Base-by-base conservation (phyloP, 495 filamentous ascomycete genomes). In the Penicillium argentinense region DNA sequence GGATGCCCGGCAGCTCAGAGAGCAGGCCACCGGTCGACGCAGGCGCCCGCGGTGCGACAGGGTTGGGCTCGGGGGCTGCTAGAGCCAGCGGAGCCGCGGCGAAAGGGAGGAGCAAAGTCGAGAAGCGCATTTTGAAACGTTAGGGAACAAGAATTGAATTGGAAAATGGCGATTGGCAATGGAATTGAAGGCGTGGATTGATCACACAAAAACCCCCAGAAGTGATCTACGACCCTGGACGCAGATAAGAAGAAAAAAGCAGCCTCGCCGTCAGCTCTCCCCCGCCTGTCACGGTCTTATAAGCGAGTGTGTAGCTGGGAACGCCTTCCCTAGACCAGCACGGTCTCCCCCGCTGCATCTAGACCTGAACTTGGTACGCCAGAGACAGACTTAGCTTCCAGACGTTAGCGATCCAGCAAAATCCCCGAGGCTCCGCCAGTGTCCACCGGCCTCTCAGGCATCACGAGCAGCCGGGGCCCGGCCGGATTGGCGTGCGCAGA, bases 11-110 rank as follows among this genome's bases (percentile, higher is more conserved):
- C 2, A 68, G 40, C 5, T 64, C 62, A 9, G 47, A 32, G 14
- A 71, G 53, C 4, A 68, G 51, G 19, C 60, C 58, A 27, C 36
- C 42, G 23, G 53, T 13, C 60, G 13, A 34, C 5, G 38, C 51
- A 19, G 60, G 58, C 38, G 61, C 63, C 13, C 71, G 52, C 22
- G 69, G 55, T 38, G 74, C 69, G 26, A 49, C 39, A 19, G 47
- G 47, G 29, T 66, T 56, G 38, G 60, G 58, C 42, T 60, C 62
- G 14, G 72, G 54, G 24, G 69, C 56, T 32, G 73, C 68, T 18
- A 68, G 47, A 26, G 60, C 47, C 45, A 75, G 42, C 9, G 63
- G 54, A 36, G 53, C 58, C 41, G 66, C 44, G 26, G 66, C 36
- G 7, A 74, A 57, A 36, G 56, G 36, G 33, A 73, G 43, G 25